These are phyloP conservation scores for Dioscorea dumetorum DNA, from an alignment of 106 monocot species.

Conservation along the genomic window DNA sequence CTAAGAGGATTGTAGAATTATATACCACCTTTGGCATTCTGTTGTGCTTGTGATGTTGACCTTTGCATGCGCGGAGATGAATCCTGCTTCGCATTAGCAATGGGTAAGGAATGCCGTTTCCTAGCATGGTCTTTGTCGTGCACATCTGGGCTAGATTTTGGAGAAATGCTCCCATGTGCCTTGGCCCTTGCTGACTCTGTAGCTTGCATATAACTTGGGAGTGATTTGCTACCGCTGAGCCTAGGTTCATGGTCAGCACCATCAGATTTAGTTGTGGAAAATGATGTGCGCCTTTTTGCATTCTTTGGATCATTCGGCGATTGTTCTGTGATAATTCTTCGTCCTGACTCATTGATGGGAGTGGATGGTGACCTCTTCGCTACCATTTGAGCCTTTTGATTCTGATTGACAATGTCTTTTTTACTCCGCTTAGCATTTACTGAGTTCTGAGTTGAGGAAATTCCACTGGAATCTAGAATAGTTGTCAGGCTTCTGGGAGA, in stretches of 20 bases:
- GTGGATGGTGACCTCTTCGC: slow-evolving; percentile 46
- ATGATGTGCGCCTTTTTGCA: slow-evolving; percentile 39
- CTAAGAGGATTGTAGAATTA: too few relatives aligned
- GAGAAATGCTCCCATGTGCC: slow-evolving; percentile 41
- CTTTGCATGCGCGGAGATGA: slow-evolving; percentile 86
- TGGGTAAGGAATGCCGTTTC: slow-evolving; percentile 87
- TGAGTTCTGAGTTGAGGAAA: slow-evolving; percentile 67
- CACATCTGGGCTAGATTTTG: slow-evolving; percentile 71
- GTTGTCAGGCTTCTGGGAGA: slow-evolving; percentile 58
- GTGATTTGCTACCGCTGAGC: slow-evolving; percentile 39
- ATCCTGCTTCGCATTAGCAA: slow-evolving; percentile 43
- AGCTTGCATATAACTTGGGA: slow-evolving; percentile 97
- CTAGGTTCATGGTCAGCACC: slow-evolving; percentile 46
- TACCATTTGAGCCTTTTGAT: slow-evolving; percentile 22
- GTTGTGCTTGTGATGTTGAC: slow-evolving; percentile 64
- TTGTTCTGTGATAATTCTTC: slow-evolving; percentile 30
- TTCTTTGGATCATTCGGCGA: slow-evolving; percentile 33
- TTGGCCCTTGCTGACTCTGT: slow-evolving; percentile 93
- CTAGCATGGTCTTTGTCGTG: slow-evolving; percentile 53
- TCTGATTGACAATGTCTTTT: slow-evolving; percentile 13
- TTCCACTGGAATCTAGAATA: slow-evolving; percentile 42
- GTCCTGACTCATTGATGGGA: slow-evolving; percentile 30
- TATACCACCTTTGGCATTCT: slow-evolving; percentile 24
- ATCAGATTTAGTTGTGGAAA: slow-evolving; percentile 36
- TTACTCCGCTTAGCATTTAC: slow-evolving; percentile 39